Evolutionary conservation across 2,329 filamentous ascomycete genomes (phyloP).

Genomic region (Colletotrichum sp.): DNA sequence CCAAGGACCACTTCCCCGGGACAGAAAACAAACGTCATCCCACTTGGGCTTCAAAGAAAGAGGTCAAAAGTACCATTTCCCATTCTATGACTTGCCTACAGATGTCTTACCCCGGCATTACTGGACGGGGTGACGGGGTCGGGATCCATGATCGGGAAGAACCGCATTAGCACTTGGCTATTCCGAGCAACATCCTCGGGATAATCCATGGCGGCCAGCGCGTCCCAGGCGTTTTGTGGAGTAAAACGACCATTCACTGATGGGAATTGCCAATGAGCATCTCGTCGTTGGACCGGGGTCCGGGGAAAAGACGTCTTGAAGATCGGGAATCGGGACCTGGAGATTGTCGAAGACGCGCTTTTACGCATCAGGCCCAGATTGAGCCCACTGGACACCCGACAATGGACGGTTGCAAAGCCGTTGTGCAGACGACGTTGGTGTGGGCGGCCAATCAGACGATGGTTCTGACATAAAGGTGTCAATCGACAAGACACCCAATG

Average conservation of each 20-base stretch:
- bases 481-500: neutral
- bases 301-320: conserved; percentile 12
- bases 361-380: conserved; percentile 11
- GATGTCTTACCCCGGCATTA: conserved; percentile 18
- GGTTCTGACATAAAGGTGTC: neutral
- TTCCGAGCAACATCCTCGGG: conserved; percentile 20
- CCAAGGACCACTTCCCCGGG: neutral
- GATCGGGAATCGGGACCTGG: conserved; percentile 13
- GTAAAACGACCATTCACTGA: neutral
- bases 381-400: conserved; percentile 4
- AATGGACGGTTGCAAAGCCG: neutral
- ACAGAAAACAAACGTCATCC: conserved; percentile 1
- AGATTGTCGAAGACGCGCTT: conserved; percentile 20
- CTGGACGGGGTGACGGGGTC: conserved; percentile 16
- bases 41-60: neutral
- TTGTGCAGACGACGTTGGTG: neutral
- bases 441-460: conserved; percentile 9
- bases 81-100: conserved; percentile 5
- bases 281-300: conserved; percentile 11
- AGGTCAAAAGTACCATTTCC: neutral
- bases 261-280: conserved; percentile 14
- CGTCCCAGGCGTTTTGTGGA: conserved; percentile 6
- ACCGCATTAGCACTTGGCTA: conserved; percentile 20
- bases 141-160: conserved; percentile 23
- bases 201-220: conserved; percentile 17